A percentile compares a stretch with the other conserved stretches of the same genome.
Evolutionary conservation across 441 rosid genomes (phyloP).

Genomic region (Mallotus repandus): DNA sequence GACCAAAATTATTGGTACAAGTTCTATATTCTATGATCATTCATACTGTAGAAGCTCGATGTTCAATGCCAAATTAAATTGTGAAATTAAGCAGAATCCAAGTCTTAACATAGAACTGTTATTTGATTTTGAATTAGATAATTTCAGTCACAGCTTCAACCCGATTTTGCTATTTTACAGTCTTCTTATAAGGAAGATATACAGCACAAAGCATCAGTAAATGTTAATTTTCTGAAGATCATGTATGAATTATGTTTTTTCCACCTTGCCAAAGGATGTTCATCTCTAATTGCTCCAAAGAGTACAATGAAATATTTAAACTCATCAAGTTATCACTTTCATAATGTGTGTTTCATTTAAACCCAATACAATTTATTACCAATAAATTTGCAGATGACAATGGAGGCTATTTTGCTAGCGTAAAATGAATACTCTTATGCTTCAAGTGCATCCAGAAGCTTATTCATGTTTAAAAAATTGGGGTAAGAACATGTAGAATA

Average conservation of each 20-base stretch:
- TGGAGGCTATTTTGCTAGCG: neutral
- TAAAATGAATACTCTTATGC: neutral
- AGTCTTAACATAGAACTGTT: too few species aligned
- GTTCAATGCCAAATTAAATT: neutral
- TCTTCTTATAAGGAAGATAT: neutral
- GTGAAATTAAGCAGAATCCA: neutral
- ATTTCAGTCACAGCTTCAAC: neutral
- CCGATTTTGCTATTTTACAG: neutral
- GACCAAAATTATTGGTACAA: neutral
- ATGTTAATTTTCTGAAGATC: neutral
- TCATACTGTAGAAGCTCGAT: neutral
- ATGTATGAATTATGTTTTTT: neutral
- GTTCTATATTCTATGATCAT: neutral
- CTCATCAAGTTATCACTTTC: neutral
- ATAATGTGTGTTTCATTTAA: too few species aligned
- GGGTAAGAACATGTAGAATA: neutral
- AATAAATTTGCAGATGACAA: neutral
- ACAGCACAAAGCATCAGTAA: neutral
- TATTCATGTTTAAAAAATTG: neutral
- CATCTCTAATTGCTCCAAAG: neutral
- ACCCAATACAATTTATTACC: neutral
- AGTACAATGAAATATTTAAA: neutral
- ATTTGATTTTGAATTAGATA: neutral
- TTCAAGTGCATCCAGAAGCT: neutral
- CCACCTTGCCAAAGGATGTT: neutral